phyloP scores from a whole-genome alignment of 2,329 filamentous ascomycete genomes.

The Decorospora gaudefroyi region DNA sequence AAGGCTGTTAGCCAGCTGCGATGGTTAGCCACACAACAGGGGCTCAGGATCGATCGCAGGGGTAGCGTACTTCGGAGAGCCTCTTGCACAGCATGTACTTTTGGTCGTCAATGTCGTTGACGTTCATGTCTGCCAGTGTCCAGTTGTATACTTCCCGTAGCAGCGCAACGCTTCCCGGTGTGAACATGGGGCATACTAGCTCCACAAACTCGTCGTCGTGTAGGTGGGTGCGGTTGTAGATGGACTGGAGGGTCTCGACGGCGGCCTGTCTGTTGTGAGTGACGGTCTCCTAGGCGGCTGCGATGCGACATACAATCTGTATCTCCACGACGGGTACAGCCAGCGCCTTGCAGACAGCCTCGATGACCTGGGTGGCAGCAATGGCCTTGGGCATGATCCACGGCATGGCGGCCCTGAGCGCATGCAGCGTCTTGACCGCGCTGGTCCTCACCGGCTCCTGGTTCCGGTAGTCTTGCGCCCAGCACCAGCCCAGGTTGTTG shows the following conservation, averaged over 20 bases:
- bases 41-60: neutral
- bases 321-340: conserved; percentile 44
- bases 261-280: conserved; percentile 53
- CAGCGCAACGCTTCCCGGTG: conserved; percentile 69
- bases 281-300: neutral
- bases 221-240: conserved; percentile 76
- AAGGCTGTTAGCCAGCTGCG: conserved; percentile 79
- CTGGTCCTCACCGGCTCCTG: conserved; percentile 71
- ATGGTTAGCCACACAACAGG: conserved; percentile 23
- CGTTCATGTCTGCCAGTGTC: conserved; percentile 76
- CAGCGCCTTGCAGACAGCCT: conserved; percentile 48
- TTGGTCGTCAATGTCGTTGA: conserved; percentile 83
- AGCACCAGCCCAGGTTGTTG: conserved; percentile 72
- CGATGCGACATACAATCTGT: conserved; percentile 37
- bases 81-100: conserved; percentile 94
- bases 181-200: conserved; percentile 79
- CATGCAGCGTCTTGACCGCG: conserved; percentile 74
- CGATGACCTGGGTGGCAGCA: conserved; percentile 55
- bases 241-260: conserved; percentile 79
- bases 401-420: conserved; percentile 76
- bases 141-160: conserved; percentile 77
- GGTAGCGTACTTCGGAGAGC: conserved; percentile 74
- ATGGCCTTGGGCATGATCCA: conserved; percentile 90
- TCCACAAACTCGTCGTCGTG: conserved; percentile 76
- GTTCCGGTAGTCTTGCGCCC: conserved; percentile 66